phyloP scores from a whole-genome alignment of 1,284 basidiomycete species.

The Puccinia novopanici region DNA sequence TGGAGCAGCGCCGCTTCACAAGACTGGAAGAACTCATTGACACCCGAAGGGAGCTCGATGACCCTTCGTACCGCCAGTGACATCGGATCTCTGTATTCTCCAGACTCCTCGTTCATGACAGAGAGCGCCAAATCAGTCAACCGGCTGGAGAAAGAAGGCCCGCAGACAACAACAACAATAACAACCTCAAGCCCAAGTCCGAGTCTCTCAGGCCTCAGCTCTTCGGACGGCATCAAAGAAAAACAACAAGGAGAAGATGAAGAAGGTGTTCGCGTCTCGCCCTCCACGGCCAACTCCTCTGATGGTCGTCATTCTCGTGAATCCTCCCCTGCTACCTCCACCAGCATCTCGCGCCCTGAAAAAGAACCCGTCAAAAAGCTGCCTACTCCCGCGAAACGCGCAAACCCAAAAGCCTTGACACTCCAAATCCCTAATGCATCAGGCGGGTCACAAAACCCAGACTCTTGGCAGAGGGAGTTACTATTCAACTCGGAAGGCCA shows the following conservation, averaged over 20 bases:
- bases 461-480: slow-evolving; percentile 77
- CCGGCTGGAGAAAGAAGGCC: slow-evolving; percentile 15
- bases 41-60: neutral
- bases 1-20: neutral
- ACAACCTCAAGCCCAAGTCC: slow-evolving; percentile 19
- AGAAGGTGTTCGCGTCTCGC: slow-evolving; percentile 15
- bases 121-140: neutral
- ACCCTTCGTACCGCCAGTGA: neutral
- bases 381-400: neutral
- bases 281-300: slow-evolving; percentile 29
- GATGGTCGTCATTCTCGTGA: slow-evolving; percentile 26
- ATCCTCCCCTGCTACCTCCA: slow-evolving; percentile 29
- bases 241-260: too few species aligned
- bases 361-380: neutral
- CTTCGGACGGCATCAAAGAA: slow-evolving; percentile 24
- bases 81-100: neutral
- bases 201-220: slow-evolving; percentile 16
- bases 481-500: slow-evolving; percentile 85
- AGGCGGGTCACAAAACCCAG: slow-evolving; percentile 60
- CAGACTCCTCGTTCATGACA: neutral
- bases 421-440: slow-evolving; percentile 4
- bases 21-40: slow-evolving; percentile 16
- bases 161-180: too few species aligned
- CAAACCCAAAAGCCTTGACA: neutral
- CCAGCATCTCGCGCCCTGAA: slow-evolving; percentile 16